These are phyloP conservation scores for Iris pallida DNA, from an alignment of 116 monocot genomes.

Conservation along the genomic window DNA sequence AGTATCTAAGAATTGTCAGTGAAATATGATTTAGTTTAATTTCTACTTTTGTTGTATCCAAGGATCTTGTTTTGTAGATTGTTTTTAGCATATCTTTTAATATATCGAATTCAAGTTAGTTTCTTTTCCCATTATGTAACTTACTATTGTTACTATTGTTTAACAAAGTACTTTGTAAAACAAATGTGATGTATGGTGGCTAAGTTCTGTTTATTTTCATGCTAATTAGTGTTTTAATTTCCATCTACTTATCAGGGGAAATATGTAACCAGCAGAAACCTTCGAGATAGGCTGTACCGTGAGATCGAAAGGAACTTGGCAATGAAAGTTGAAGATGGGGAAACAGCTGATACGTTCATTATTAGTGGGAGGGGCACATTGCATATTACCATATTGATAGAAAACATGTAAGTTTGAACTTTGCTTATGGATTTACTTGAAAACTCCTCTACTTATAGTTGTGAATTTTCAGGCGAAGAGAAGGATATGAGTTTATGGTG, in stretches of 20 bases:
- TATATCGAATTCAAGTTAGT: too few relatives aligned
- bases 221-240: not conserved
- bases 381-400: constrained; percentile 95
- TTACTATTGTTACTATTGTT: not conserved
- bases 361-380: constrained; percentile 92
- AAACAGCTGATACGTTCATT: constrained; percentile 95
- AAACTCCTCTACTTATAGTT: not conserved
- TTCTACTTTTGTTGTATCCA: too few relatives aligned
- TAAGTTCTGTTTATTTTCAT: not conserved
- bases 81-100: not conserved
- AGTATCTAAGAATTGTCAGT: too few relatives aligned
- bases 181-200: not conserved
- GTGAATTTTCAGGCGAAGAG: constrained; percentile 64
- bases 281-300: constrained; percentile 84
- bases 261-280: constrained; percentile 90
- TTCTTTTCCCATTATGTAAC: not conserved
- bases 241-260: constrained; percentile 58
- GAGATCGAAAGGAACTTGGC: constrained; percentile 95
- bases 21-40: too few relatives aligned
- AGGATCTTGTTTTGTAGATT: not conserved
- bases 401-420: constrained; percentile 64
- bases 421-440: constrained; percentile 10
- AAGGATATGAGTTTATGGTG: constrained; percentile 99
- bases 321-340: constrained; percentile 95
- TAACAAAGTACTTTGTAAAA: not conserved